Conservation (phyloP, 345 rosid species). For the Linum tenue region DNA sequence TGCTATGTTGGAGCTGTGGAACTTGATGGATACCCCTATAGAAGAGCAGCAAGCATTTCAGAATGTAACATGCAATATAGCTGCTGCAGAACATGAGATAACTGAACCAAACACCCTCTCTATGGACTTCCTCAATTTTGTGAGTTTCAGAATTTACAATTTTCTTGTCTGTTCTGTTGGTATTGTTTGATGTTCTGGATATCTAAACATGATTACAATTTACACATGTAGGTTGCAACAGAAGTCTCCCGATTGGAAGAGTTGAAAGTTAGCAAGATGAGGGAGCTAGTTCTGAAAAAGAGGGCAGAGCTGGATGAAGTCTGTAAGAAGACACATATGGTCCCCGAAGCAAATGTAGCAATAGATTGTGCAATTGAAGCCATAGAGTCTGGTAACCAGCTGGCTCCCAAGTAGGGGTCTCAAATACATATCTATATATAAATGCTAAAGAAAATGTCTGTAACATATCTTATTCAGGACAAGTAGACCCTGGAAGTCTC, state of each 20-base stretch:
- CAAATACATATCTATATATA: neutral
- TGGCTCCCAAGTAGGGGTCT: neutral
- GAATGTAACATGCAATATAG: slow-evolving; percentile 81
- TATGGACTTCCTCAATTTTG: slow-evolving; percentile 60
- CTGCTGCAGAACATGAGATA: slow-evolving; percentile 91
- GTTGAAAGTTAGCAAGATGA: slow-evolving; percentile 92
- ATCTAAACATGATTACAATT: neutral
- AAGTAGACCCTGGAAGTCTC: slow-evolving; percentile 48
- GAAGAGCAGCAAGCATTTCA: slow-evolving; percentile 92
- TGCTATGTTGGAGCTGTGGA: slow-evolving; percentile 88
- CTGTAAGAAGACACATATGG: slow-evolving; percentile 80
- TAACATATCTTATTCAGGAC: slow-evolving; percentile 31
- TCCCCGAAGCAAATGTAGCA: slow-evolving; percentile 51
- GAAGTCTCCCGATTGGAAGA: slow-evolving; percentile 84
- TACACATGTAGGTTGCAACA: slow-evolving; percentile 56
- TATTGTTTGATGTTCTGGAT: neutral
- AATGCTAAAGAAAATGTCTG: neutral
- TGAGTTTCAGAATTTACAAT: slow-evolving; percentile 31
- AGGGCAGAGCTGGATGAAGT: slow-evolving; percentile 78
- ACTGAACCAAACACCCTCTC: slow-evolving; percentile 81
- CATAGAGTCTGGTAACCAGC: slow-evolving; percentile 63
- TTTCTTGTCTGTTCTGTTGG: neutral
- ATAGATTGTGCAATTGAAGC: slow-evolving; percentile 60
- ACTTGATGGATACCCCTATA: slow-evolving; percentile 94
- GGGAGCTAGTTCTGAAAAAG: slow-evolving; percentile 91